Evolutionary conservation across 192 early-diverging fungal genomes (phyloP).

Genomic region (Umbelopsis sp.): DNA sequence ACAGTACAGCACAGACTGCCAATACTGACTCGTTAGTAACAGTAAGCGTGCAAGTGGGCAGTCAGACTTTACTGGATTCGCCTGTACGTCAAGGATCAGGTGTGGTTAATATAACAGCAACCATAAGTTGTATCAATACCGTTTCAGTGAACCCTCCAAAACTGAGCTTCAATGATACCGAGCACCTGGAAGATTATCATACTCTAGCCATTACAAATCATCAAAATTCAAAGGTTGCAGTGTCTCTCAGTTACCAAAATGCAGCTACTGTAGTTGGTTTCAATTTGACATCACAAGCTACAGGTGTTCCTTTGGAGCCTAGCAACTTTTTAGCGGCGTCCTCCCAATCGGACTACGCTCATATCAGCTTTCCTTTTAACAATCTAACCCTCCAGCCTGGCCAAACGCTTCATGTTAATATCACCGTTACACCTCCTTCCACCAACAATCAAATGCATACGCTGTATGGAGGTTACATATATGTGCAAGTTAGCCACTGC

Average conservation of each 20-base stretch:
- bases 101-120: slow-evolving; percentile 44
- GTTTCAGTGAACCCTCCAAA: slow-evolving; percentile 43
- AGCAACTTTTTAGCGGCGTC: slow-evolving; percentile 12
- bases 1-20: not conserved
- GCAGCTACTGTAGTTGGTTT: slow-evolving; percentile 42
- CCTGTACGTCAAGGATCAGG: slow-evolving; percentile 50
- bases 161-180: slow-evolving; percentile 52
- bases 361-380: not conserved
- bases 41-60: not conserved
- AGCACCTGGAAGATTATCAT: slow-evolving; percentile 30
- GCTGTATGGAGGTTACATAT: slow-evolving; percentile 48
- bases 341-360: not conserved
- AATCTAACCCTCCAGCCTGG: slow-evolving; percentile 14
- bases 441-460: slow-evolving; percentile 26
- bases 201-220: slow-evolving; percentile 43
- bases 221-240: slow-evolving; percentile 33
- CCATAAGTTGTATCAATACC: slow-evolving; percentile 34
- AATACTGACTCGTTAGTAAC: not conserved
- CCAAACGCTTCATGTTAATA: not conserved
- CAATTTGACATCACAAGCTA: slow-evolving; percentile 18
- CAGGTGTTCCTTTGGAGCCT: slow-evolving; percentile 19
- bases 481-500: slow-evolving; percentile 16
- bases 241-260: slow-evolving; percentile 30
- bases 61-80: slow-evolving; percentile 24
- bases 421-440: slow-evolving; percentile 33